Percentiles rank a stretch among this genome's conserved stretches.
Evolutionary conservation across 2,329 filamentous ascomycete genomes (phyloP).

Genomic region (Paraphaeosphaeria sporulosa): DNA sequence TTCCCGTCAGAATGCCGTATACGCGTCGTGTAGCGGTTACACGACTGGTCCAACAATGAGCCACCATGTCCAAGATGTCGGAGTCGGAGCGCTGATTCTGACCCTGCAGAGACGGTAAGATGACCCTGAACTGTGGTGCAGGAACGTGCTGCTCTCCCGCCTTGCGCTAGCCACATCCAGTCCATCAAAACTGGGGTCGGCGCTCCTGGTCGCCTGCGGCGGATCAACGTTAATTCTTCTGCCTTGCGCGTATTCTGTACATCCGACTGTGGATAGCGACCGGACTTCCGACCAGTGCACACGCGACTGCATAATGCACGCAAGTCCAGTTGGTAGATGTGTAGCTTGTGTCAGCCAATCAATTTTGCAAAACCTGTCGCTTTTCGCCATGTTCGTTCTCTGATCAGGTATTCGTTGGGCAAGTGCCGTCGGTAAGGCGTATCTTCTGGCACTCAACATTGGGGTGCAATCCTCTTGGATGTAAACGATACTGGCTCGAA

Average conservation of each 20-base stretch:
- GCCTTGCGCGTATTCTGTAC: neutral
- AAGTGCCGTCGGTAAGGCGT: constrained; percentile 7
- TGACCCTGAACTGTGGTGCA: constrained; percentile 12
- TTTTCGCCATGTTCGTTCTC: constrained; percentile 4
- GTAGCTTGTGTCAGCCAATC: neutral
- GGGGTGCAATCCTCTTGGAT: neutral
- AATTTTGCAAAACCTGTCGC: neutral
- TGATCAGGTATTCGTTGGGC: neutral
- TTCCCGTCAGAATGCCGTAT: constrained; percentile 7
- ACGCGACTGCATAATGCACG: neutral
- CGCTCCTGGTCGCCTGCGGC: constrained; percentile 6
- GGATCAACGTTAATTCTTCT: constrained; percentile 6
- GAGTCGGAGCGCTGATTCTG: constrained; percentile 11
- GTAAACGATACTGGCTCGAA: neutral
- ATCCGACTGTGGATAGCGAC: neutral
- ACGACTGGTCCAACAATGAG: constrained; percentile 2
- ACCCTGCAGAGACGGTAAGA: constrained; percentile 11
- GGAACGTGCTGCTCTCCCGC: constrained; percentile 12
- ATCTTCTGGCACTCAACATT: neutral
- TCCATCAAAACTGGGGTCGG: constrained; percentile 5
- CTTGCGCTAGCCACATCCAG: constrained; percentile 9
- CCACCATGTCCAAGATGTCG: constrained; percentile 5
- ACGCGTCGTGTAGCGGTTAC: constrained; percentile 2
- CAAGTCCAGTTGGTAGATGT: neutral
- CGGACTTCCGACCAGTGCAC: constrained; percentile 7